Conservation (phyloP, 2,329 filamentous ascomycete genomes). For the Fusarium sterilihyphosum region DNA sequence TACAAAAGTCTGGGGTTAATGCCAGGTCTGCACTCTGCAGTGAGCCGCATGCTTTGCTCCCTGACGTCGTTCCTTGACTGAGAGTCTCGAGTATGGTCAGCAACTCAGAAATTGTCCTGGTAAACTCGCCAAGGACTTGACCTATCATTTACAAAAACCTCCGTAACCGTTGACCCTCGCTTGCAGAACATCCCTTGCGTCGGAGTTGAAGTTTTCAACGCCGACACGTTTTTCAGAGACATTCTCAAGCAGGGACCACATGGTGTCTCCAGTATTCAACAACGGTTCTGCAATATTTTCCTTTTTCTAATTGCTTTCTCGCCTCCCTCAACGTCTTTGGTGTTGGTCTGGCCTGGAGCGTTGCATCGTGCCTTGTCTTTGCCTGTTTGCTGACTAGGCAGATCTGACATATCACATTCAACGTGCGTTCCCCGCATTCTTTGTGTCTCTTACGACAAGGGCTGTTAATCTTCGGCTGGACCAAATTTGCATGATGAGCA, state of each 20-base stretch:
- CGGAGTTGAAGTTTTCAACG: constrained; percentile 5
- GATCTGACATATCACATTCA: constrained; percentile 39
- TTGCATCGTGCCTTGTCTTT: constrained; percentile 39
- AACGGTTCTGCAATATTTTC: constrained; percentile 8
- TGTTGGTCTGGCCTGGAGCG: constrained; percentile 21
- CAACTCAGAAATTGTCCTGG: neutral
- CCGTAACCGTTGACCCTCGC: neutral
- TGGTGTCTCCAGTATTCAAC: constrained; percentile 18
- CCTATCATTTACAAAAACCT: constrained; percentile 7
- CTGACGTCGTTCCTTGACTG: constrained; percentile 4
- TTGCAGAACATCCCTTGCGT: constrained; percentile 14
- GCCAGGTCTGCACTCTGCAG: constrained; percentile 5
- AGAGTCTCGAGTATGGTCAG: constrained; percentile 5
- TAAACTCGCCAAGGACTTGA: constrained; percentile 3
- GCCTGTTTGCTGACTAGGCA: constrained; percentile 21
- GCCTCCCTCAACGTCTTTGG: constrained; percentile 12
- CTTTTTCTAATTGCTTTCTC: constrained; percentile 3
- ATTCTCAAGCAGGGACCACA: constrained; percentile 26
- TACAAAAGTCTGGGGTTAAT: constrained; percentile 14
- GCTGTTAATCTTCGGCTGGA: constrained; percentile 24
- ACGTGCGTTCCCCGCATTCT: constrained; percentile 40
- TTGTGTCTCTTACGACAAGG: constrained; percentile 8
- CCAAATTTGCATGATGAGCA: constrained; percentile 8
- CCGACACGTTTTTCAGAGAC: constrained; percentile 34
- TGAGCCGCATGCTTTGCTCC: constrained; percentile 20